Evolutionary conservation across 116 monocot species (phyloP).

Genomic region (Thalassia testudinum): DNA sequence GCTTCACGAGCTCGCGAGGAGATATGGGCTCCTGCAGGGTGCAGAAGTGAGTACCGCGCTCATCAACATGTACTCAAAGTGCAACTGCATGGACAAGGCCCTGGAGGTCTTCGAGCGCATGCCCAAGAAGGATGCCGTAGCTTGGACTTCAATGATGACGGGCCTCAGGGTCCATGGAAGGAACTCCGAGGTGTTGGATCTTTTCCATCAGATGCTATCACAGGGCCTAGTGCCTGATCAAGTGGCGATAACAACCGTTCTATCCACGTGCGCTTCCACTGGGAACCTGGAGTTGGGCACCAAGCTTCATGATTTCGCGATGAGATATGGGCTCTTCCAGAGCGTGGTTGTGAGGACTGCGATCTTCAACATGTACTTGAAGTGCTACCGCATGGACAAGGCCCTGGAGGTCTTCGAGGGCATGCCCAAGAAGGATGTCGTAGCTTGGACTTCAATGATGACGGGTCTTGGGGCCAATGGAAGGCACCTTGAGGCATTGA

Average conservation of each 20-base stretch:
- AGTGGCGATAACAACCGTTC: slow-evolving; percentile 22
- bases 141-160: slow-evolving; percentile 69
- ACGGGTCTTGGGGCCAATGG: slow-evolving; percentile 37
- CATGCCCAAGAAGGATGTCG: slow-evolving; percentile 37
- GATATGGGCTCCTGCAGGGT: slow-evolving; percentile 19
- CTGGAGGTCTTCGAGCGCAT: slow-evolving; percentile 32
- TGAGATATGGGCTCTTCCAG: slow-evolving; percentile 20
- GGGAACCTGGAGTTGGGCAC: slow-evolving; percentile 60
- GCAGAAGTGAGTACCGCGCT: slow-evolving; percentile 43
- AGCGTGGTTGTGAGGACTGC: slow-evolving; percentile 37
- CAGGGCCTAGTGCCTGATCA: slow-evolving; percentile 29
- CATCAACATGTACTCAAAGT: slow-evolving; percentile 91
- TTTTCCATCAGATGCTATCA: slow-evolving; percentile 39
- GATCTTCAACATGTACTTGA: slow-evolving; percentile 52
- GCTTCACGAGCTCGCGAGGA: slow-evolving; percentile 51
- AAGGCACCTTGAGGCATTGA: slow-evolving; percentile 19
- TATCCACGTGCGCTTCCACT: slow-evolving; percentile 36
- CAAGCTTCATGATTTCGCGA: slow-evolving; percentile 55
- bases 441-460: slow-evolving; percentile 63
- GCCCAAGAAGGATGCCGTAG: slow-evolving; percentile 48
- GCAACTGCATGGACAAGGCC: slow-evolving; percentile 39
- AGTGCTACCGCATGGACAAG: slow-evolving; percentile 36
- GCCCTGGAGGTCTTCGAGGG: no score
- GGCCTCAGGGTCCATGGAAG: slow-evolving; percentile 37
- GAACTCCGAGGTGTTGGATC: slow-evolving; percentile 37